Conservation (phyloP, 164 flowering plant genomes). For the Echeveria elegans region DNA sequence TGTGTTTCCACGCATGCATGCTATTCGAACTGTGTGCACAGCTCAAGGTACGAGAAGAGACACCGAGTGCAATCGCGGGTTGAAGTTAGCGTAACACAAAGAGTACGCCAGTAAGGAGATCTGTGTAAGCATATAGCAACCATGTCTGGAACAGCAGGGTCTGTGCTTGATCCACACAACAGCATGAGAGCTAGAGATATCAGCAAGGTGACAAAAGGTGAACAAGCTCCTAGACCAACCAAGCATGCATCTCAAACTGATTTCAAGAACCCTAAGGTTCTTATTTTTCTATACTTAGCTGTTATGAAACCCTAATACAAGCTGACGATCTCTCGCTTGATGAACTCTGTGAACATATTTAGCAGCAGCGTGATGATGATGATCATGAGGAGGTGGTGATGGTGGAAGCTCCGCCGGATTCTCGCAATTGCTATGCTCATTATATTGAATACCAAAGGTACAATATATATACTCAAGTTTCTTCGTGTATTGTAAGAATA, state of each 20-base stretch:
- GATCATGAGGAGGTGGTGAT: not conserved
- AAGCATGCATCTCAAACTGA: conserved; percentile 1
- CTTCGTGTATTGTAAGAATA: too few species aligned
- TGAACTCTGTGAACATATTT: not conserved
- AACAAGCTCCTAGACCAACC: not conserved
- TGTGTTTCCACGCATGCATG: too few species aligned
- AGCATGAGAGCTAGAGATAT: conserved; percentile 7
- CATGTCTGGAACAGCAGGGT: conserved; percentile 6
- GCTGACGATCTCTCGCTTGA: not conserved
- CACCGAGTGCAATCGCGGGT: too few species aligned
- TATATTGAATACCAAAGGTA: not conserved
- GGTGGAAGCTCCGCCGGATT: not conserved
- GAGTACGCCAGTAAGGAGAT: too few species aligned
- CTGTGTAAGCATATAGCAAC: not conserved
- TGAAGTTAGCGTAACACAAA: too few species aligned
- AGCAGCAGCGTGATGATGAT: not conserved
- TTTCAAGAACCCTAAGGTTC: not conserved
- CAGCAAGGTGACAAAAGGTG: not conserved
- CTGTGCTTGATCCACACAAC: not conserved
- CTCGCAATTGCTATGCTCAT: not conserved
- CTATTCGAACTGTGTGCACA: too few species aligned
- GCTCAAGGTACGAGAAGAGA: too few species aligned
- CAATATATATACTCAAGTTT: too few species aligned
- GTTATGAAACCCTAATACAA: too few species aligned
- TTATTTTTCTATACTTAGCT: not conserved